Evolutionary conservation across 2,329 filamentous ascomycete species (phyloP), one percentile per base, ranked within the genome.

Genomic region (Sclerotinia borealis): DNA sequence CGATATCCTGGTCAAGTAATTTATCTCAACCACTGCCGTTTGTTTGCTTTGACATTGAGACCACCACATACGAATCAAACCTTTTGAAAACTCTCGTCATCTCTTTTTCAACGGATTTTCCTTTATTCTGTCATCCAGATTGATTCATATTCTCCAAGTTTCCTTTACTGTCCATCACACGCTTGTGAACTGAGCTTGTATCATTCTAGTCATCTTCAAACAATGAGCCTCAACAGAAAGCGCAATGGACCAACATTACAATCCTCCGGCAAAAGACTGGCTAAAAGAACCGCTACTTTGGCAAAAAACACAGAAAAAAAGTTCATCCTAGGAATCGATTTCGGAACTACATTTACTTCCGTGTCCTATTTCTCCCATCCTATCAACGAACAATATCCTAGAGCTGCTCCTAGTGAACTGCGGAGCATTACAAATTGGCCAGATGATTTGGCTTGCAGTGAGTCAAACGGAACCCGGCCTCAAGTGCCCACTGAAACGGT

Each of bases 361-460:
- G 59, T 61, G 1, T 61, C 59, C 1, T 61, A 54, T 34, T 47
- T 31, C 29, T 8, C 37, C 3, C 49, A 45, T 17, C 4, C 17
- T 36, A 10, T 25, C 9, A 9, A 22, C 17, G 48, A 52, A 3
- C 2, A 3, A 45, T 7, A 29, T 10, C 29, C 22, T 22, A 36
- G 15, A 31, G 6, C 22, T 17, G n/a, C 17, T 17, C 29, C 27
- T 3, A 19, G 37, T 2, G 22, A 52, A 19, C n/a, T 54, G 25
- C n/a, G 31, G 36, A 61, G 19, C 19, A 61, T 61, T 19, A 61
- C 43, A 7, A 54, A 54, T 8, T 61, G 59, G 59, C 59, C 59
- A 61, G 27, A 10, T 34, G 43, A 59, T 39, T 34, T 34, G 34
- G 25, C 11, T 49, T 39, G n/a, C 2, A 31, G 43, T 25, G 34